Evolutionary conservation across 148 eudicot genomes (phyloP), one percentile per base, ranked within the genome.

Genomic region (Linanthus parryae): DNA sequence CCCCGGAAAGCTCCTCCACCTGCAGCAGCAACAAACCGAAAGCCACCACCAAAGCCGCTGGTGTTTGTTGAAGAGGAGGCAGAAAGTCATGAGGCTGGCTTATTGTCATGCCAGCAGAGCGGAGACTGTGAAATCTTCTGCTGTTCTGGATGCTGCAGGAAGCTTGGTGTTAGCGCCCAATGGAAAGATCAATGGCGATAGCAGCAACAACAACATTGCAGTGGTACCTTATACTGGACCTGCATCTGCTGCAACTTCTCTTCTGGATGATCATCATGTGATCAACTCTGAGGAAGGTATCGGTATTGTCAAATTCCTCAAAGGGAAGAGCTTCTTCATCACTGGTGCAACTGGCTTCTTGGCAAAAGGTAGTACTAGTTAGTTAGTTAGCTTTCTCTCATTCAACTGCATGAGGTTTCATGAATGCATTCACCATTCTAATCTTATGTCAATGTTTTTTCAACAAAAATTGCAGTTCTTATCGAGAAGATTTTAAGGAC

Each of bases 261-360:
- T 70, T 13, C 67, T 58, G 65, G 82, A 77, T 35, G 66, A 67
- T 27, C 70, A 81, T 34, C 94, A 89, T 19, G n/a, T n/a, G n/a
- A n/a, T n/a, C n/a, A n/a, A n/a, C n/a, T n/a, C n/a, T n/a, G n/a
- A n/a, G n/a, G 75, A 83, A 57, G 97, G 94, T 21, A 84, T 88
- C 56, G 73, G 99, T 20, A 92, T 92, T 61, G 64, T 70, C 54
- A 74, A 77, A 58, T 84, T 81, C 57, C 82, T 92, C 3, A 59
- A 66, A 42, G 99, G 91, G 26, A 92, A 92, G 57, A 33, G 66
- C 23, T 80, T 87, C 48, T 77, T 92, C 48, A 56, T 92, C 43
- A 92, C 99, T 40, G 98, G 99, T 49, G 90, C 85, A 57, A 92
- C 99, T 53, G 99, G 99, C 1, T 92, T 92, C 60, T 48, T 92